A percentile compares a stretch with the other conserved stretches of the same genome.
These are phyloP conservation scores for Leavenworthia alabamica DNA, from an alignment of 345 rosid genomes.

Conservation along the genomic window DNA sequence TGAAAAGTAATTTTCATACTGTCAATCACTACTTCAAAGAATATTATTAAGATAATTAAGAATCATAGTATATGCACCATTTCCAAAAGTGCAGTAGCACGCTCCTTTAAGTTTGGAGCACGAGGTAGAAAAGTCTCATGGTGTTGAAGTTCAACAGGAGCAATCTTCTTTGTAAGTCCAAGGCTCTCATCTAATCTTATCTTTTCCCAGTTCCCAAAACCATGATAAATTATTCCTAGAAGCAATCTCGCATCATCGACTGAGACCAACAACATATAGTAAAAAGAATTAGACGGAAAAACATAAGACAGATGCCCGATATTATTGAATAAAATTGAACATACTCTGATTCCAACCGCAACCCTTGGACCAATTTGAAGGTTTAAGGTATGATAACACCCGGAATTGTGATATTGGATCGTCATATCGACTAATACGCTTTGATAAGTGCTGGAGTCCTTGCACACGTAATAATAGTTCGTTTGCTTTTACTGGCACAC, in stretches of 20 bases:
- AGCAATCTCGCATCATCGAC: slow-evolving; percentile 99
- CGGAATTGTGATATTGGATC: slow-evolving; percentile 90
- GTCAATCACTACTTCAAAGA: background rate
- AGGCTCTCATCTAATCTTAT: slow-evolving; percentile 89
- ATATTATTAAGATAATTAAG: background rate
- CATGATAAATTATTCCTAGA: slow-evolving; percentile 82
- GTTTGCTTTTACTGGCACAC: slow-evolving; percentile 88
- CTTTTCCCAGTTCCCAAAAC: slow-evolving; percentile 98
- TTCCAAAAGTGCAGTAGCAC: slow-evolving; percentile 95
- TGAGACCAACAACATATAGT: slow-evolving; percentile 25
- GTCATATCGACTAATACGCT: slow-evolving; percentile 66
- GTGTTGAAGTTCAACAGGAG: slow-evolving; percentile 97
- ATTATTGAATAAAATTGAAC: slow-evolving; percentile 19
- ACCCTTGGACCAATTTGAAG: slow-evolving; percentile 99
- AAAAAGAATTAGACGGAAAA: background rate
- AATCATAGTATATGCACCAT: slow-evolving; percentile 48
- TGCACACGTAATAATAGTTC: slow-evolving; percentile 75
- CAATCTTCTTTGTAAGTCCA: slow-evolving; percentile 91
- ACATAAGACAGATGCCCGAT: background rate
- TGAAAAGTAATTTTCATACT: background rate
- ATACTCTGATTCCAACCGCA: slow-evolving; percentile 98
- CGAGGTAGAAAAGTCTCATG: slow-evolving; percentile 99
- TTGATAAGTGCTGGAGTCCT: slow-evolving; percentile 82
- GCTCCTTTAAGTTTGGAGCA: slow-evolving; percentile 95
- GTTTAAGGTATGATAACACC: slow-evolving; percentile 75